phyloP scores from a whole-genome alignment of 192 early-diverging fungal species.

The Backusella macrospora region DNA sequence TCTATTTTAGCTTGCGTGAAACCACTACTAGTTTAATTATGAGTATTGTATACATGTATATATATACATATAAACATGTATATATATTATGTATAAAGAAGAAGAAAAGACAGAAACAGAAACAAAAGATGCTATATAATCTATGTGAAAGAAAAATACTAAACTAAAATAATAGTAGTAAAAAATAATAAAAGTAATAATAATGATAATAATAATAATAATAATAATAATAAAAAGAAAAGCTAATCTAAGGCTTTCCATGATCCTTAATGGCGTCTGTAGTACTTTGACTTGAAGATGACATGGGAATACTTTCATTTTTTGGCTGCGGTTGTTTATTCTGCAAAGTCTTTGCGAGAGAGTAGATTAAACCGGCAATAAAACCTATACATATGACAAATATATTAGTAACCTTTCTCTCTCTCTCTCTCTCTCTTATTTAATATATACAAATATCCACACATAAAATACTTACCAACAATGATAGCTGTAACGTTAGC shows the following conservation, averaged over 20 bases:
- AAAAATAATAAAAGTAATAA: neutral
- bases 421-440: neutral
- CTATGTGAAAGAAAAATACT: no score
- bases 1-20: no score
- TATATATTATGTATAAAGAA: no score
- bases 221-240: neutral
- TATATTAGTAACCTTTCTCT: neutral
- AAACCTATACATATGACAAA: constrained; percentile 41
- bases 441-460: neutral
- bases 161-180: neutral
- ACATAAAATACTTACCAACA: constrained; percentile 61
- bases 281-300: constrained; percentile 40
- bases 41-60: no score
- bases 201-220: constrained; percentile 2
- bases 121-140: no score
- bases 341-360: constrained; percentile 68
- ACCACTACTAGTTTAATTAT: no score
- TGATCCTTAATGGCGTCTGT: constrained; percentile 38
- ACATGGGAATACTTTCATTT: constrained; percentile 39
- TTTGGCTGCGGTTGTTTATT: constrained; percentile 43
- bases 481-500: constrained; percentile 83
- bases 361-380: constrained; percentile 72
- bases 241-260: neutral
- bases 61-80: no score
- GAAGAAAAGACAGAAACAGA: no score